Conservation (phyloP, 768 basidiomycete species). For the Boletus sensibilis region DNA sequence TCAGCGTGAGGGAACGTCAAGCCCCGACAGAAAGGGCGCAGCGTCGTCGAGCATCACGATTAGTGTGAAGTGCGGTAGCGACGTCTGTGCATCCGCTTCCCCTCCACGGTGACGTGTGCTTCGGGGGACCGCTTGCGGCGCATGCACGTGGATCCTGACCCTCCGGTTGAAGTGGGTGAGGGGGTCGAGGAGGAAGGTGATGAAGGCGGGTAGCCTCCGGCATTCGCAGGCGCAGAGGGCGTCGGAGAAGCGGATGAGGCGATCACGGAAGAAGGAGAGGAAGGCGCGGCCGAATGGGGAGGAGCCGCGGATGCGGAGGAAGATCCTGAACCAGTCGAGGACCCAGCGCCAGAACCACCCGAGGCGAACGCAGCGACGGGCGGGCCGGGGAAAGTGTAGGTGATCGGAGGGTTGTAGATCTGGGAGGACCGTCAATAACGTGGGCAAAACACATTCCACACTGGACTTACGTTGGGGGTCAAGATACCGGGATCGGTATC, state of each 20-base stretch:
- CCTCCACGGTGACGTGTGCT: neutral
- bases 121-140: conserved; percentile 11
- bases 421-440: neutral
- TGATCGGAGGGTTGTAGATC: conserved; percentile 28
- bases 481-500: conserved; percentile 69
- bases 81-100: conserved; percentile 19
- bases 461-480: conserved; percentile 40
- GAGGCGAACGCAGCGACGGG: conserved; percentile 42
- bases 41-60: neutral
- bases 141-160: conserved; percentile 10
- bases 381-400: conserved; percentile 55
- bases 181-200: neutral
- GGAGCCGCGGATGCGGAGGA: neutral
- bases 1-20: neutral
- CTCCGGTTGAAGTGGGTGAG: neutral
- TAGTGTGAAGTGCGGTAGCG: conserved; percentile 13
- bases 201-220: conserved; percentile 1
- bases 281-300: neutral
- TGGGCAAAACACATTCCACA: neutral
- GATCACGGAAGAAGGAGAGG: neutral
- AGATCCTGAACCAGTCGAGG: conserved; percentile 3
- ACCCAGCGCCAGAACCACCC: conserved; percentile 8
- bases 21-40: neutral
- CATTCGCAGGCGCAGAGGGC: conserved; percentile 1
- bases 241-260: neutral